Evolutionary conservation across 352 stramenopile species (phyloP).

Genomic region (Thalassiosira livingstoniorum): DNA sequence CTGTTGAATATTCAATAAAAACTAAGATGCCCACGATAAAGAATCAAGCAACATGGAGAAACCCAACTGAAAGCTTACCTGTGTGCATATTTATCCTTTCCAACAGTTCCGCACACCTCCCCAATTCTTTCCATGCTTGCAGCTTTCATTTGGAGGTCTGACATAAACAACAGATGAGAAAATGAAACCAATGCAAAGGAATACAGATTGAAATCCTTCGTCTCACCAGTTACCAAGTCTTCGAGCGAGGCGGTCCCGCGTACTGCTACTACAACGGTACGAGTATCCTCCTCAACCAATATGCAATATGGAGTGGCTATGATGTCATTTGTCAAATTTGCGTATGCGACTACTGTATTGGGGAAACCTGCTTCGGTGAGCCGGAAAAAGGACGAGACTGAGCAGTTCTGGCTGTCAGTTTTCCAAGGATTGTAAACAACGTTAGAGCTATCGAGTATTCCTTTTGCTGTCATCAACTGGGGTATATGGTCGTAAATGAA

Average conservation of each 20-base stretch:
- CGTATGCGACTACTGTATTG: constrained; percentile 34
- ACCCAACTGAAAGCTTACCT: too few relatives aligned
- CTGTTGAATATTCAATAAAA: too few relatives aligned
- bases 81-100: constrained; percentile 16
- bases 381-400: constrained; percentile 23
- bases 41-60: too few relatives aligned
- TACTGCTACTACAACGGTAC: constrained; percentile 34
- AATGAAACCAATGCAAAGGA: too few relatives aligned
- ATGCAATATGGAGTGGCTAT: constrained; percentile 43
- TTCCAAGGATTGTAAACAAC: background rate
- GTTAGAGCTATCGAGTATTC: background rate
- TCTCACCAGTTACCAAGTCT: constrained; percentile 48
- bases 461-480: constrained; percentile 12
- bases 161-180: too few relatives aligned
- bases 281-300: constrained; percentile 38
- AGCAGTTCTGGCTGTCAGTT: background rate
- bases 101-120: constrained; percentile 41
- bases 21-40: too few relatives aligned
- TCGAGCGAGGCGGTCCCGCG: constrained; percentile 36
- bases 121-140: constrained; percentile 33
- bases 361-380: constrained; percentile 41
- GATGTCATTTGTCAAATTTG: constrained; percentile 32
- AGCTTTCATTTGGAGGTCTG: constrained; percentile 32
- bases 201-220: too few relatives aligned
- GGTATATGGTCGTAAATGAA: constrained; percentile 37